Evolutionary conservation across 2,329 filamentous ascomycete genomes (phyloP).

Genomic region (Tolypocladium paradoxum): DNA sequence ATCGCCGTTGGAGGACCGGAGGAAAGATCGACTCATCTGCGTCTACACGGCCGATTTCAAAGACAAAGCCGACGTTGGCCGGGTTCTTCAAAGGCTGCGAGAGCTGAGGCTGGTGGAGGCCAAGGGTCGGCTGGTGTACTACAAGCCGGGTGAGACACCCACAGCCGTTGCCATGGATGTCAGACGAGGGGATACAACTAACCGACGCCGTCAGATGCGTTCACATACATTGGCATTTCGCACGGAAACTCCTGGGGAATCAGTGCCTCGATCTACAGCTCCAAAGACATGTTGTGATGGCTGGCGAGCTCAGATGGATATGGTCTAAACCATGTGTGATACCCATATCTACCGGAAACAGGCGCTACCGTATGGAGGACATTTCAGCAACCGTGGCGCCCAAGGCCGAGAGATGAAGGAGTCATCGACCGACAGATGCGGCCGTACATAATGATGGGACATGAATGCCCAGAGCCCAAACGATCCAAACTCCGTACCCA

Average conservation of each 20-base stretch:
- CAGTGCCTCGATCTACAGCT: constrained; percentile 46
- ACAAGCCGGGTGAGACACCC: constrained; percentile 53
- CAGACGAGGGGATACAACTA: not conserved
- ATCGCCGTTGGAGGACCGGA: constrained; percentile 25
- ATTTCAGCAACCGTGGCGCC: not conserved
- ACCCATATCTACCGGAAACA: not conserved
- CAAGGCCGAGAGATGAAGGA: not conserved
- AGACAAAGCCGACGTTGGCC: constrained; percentile 55
- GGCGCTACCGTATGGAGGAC: not conserved
- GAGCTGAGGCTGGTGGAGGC: constrained; percentile 48
- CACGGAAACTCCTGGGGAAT: constrained; percentile 52
- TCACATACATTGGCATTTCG: constrained; percentile 54
- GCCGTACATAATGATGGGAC: not conserved
- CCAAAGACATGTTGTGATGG: constrained; percentile 25
- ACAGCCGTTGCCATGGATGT: not conserved
- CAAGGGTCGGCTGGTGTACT: constrained; percentile 50
- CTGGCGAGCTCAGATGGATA: not conserved
- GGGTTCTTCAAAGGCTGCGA: constrained; percentile 53
- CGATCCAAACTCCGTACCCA: not conserved
- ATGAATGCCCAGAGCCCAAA: not conserved
- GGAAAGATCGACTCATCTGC: constrained; percentile 52
- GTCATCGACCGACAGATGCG: not conserved
- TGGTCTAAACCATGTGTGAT: not conserved
- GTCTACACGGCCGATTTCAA: constrained; percentile 69
- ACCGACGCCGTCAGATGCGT: constrained; percentile 41